Conservation (phyloP, 2,329 filamentous ascomycete species). For the Thielaviopsis musarum region DNA sequence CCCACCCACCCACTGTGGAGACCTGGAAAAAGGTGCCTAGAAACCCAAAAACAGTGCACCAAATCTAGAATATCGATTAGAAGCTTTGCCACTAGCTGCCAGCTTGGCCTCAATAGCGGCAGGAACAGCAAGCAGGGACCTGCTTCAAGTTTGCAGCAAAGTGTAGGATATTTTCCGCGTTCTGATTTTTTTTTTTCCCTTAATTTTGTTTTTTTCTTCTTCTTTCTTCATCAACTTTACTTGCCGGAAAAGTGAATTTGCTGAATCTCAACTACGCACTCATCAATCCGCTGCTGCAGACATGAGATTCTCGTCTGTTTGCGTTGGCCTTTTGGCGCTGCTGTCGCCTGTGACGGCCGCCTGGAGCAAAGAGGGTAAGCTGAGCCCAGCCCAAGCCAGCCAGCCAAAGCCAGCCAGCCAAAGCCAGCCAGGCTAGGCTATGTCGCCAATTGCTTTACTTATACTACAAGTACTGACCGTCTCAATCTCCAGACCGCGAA, state of each 20-base stretch:
- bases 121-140: not conserved
- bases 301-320: constrained; percentile 56
- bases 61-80: not conserved
- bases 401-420: not conserved
- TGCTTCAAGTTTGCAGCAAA: not conserved
- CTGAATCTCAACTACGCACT: not conserved
- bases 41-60: too few species aligned
- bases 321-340: constrained; percentile 52
- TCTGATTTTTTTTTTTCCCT: not conserved
- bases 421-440: too few species aligned
- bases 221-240: constrained; percentile 1
- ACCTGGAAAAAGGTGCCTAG: not conserved
- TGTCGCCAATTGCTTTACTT: not conserved
- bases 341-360: constrained; percentile 51
- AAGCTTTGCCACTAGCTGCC: not conserved
- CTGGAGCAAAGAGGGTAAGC: constrained; percentile 73
- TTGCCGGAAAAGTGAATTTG: constrained; percentile 17
- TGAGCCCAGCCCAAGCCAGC: not conserved
- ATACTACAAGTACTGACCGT: not conserved
- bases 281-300: not conserved
- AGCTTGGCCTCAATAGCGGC: constrained; percentile 7
- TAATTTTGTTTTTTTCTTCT: not conserved
- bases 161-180: constrained; percentile 22
- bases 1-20: not conserved
- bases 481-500: constrained; percentile 56